These are phyloP conservation scores for Mycocentrospora acerina DNA, from an alignment of 2,329 filamentous ascomycete genomes.

Conservation along the genomic window DNA sequence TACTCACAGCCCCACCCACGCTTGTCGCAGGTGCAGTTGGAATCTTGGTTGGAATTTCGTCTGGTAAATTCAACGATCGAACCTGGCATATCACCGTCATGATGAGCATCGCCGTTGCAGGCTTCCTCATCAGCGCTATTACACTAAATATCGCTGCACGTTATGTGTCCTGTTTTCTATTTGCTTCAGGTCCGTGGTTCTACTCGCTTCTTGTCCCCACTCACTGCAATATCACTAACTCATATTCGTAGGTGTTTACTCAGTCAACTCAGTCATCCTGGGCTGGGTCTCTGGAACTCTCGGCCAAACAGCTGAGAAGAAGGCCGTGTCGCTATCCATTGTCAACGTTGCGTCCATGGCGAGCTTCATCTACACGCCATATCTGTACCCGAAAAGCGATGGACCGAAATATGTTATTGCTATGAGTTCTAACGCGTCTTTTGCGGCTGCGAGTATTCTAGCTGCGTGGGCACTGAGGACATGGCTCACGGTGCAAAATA, in stretches of 20 bases:
- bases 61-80: slow-evolving; percentile 43
- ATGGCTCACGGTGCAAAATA: slow-evolving; percentile 14
- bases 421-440: slow-evolving; percentile 22
- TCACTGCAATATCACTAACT: not conserved
- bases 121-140: slow-evolving; percentile 40
- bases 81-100: slow-evolving; percentile 45
- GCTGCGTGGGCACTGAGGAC: slow-evolving; percentile 15
- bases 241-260: slow-evolving; percentile 15
- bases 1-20: slow-evolving; percentile 46
- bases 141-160: slow-evolving; percentile 41
- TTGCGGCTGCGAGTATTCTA: slow-evolving; percentile 15
- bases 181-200: slow-evolving; percentile 20
- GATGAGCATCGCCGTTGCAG: slow-evolving; percentile 40
- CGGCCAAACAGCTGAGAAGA: slow-evolving; percentile 48
- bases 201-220: too few species aligned
- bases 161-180: slow-evolving; percentile 30
- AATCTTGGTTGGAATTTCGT: slow-evolving; percentile 36
- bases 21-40: slow-evolving; percentile 26
- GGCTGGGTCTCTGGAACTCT: slow-evolving; percentile 47
- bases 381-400: slow-evolving; percentile 38
- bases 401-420: slow-evolving; percentile 24
- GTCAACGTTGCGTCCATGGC: slow-evolving; percentile 47
- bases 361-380: slow-evolving; percentile 45
- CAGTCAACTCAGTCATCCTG: slow-evolving; percentile 35
- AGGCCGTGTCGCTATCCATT: slow-evolving; percentile 45